Percentiles rank a stretch among this genome's conserved stretches.
These are phyloP conservation scores for Ilyonectria sp. DNA, from an alignment of 2,329 filamentous ascomycete species.

Conservation along the genomic window DNA sequence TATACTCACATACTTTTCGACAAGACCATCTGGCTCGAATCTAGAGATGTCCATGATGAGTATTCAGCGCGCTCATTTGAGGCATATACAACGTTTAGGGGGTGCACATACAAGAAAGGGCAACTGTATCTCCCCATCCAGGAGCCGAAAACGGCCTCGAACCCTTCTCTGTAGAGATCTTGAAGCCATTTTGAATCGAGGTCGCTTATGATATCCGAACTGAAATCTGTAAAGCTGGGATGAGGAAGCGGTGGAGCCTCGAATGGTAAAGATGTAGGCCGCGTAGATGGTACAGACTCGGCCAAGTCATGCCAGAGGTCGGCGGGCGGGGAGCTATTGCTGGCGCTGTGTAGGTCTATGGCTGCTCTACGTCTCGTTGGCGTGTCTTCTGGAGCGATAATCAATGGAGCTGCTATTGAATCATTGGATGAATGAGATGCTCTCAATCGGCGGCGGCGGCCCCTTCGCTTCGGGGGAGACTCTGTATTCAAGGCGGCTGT, in stretches of 20 bases:
- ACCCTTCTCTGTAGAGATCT: conserved; percentile 53
- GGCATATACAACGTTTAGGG: background rate
- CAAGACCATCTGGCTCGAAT: conserved; percentile 43
- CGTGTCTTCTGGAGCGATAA: background rate
- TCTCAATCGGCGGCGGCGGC: conserved; percentile 31
- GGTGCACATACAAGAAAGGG: conserved; percentile 56
- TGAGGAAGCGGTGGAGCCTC: conserved; percentile 3
- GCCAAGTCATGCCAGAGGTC: background rate
- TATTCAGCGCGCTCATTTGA: background rate
- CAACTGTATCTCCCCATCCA: conserved; percentile 60
- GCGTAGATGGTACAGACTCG: background rate
- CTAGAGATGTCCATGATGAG: conserved; percentile 31
- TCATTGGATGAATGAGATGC: conserved; percentile 33
- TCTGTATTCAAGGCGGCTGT: conserved; percentile 6
- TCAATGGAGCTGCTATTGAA: conserved; percentile 4
- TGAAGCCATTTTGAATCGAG: conserved; percentile 45
- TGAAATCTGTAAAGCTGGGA: conserved; percentile 18
- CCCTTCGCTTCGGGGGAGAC: conserved; percentile 30
- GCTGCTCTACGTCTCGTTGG: background rate
- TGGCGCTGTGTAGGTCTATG: background rate
- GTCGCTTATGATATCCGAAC: conserved; percentile 18
- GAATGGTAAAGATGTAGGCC: conserved; percentile 12
- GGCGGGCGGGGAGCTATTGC: background rate
- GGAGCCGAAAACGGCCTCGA: conserved; percentile 59
- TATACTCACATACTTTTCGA: conserved; percentile 51